Evolutionary conservation across 495 filamentous ascomycete genomes (phyloP), one percentile per base, ranked within the genome.

Genomic region (Filosporella fistucella): DNA sequence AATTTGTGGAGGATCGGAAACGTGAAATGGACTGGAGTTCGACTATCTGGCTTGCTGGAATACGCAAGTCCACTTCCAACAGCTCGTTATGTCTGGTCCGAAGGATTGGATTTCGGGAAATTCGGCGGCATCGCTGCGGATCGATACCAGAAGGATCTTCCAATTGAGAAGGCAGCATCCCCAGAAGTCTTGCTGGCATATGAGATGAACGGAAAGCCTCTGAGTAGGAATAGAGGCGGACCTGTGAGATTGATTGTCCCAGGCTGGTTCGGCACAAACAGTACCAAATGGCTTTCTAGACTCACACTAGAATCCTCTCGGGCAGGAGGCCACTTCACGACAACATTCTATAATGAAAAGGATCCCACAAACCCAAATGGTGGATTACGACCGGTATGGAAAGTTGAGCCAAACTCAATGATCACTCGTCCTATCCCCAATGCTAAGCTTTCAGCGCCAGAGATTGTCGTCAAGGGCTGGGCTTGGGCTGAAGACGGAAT

Each of bases 191-290:
- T 43, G 14, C 24, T 43, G 11, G 41, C 41, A 18, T 43, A 43
- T 43, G 41, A 32, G 25, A 43, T 43, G 41, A 43, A 43, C 16
- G 41, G 41, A 23, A n/a, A 43, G 20, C 41, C 41, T 9, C 41
- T 43, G 8, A 28, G 6, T 17, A 12, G 14, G 11, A 28, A 16
- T 17, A 17, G 25, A 17, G 41, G 41, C 6, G 41, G 41, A 4
- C 41, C 41, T 1, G 41, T 43, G 5, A 43, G 41, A 43, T 26
- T 43, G 9, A 16, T 43, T 10, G 41, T 43, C 14, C 41, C 41
- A 30, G 41, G 41, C 14, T 43, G 41, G 41, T 43, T 43, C 32
- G 41, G 25, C 0, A 43, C 41, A 7, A 43, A 43, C 25, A n/a
- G 11, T 12, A 30, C 25, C 11, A 43, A 43, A 18, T 43, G 41